Evolutionary conservation across 2,329 filamentous ascomycete species (phyloP).

Genomic region (Talaromyces verruculosus): DNA sequence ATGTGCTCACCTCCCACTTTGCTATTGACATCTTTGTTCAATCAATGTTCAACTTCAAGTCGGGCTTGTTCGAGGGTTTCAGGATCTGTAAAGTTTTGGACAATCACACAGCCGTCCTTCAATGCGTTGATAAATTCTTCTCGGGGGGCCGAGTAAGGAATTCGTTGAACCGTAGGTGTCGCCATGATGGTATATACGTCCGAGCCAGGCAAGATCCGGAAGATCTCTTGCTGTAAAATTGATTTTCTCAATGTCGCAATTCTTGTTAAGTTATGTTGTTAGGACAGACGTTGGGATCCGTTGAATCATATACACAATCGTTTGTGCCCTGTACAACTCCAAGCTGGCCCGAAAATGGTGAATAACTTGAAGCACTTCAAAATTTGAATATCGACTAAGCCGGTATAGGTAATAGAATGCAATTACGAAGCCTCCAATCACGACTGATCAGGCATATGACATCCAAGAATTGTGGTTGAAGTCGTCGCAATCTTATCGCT

Average conservation of each 20-base stretch:
- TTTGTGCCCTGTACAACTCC: too few relatives aligned
- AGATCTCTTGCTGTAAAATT: too few relatives aligned
- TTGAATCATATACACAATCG: too few relatives aligned
- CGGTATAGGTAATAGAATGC: background rate
- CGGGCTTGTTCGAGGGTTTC: constrained; percentile 31
- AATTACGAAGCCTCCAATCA: background rate
- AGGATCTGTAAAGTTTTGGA: constrained; percentile 34
- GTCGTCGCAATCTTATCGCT: background rate
- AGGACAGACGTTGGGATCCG: too few relatives aligned
- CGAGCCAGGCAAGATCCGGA: background rate
- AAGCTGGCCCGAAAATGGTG: background rate
- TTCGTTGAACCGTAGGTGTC: constrained; percentile 12
- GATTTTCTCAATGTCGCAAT: background rate
- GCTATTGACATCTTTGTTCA: constrained; percentile 28
- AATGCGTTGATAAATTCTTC: constrained; percentile 34
- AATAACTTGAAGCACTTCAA: background rate
- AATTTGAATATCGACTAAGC: background rate
- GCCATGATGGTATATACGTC: background rate
- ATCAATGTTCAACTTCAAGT: constrained; percentile 31
- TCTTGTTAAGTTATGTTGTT: too few relatives aligned
- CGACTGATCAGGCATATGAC: background rate
- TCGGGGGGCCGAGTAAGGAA: constrained; percentile 13
- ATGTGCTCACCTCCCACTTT: constrained; percentile 27
- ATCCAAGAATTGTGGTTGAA: background rate
- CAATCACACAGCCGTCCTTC: constrained; percentile 38